Evolutionary conservation across 1,139 yeast species (phyloP).

Genomic region (Ogataea hybrid): DNA sequence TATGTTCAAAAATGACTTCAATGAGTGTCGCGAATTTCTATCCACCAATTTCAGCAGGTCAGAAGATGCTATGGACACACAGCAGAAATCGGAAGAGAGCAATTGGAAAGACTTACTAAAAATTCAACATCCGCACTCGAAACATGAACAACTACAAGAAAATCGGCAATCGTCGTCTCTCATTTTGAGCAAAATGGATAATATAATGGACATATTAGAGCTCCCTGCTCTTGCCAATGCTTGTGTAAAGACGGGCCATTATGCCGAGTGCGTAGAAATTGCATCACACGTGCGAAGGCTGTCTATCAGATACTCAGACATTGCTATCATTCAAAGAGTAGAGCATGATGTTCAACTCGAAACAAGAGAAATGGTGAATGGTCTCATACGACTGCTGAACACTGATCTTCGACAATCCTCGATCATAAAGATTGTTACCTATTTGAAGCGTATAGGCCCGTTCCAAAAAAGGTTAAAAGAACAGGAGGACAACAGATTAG

Average conservation of each 20-base stretch:
- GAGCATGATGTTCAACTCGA: slow-evolving; percentile 55
- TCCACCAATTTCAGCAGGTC: slow-evolving; percentile 29
- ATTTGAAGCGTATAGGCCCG: slow-evolving; percentile 64
- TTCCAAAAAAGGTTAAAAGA: slow-evolving; percentile 29
- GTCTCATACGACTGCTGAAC: slow-evolving; percentile 63
- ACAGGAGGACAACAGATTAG: slow-evolving; percentile 8
- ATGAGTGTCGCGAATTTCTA: slow-evolving; percentile 34
- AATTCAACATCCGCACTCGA: slow-evolving; percentile 14
- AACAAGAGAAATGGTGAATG: slow-evolving; percentile 61
- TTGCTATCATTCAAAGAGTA: slow-evolving; percentile 54
- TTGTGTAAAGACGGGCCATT: slow-evolving; percentile 85
- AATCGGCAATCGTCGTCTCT: slow-evolving; percentile 30
- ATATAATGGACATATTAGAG: slow-evolving; percentile 74
- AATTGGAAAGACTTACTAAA: slow-evolving; percentile 22
- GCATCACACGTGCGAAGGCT: slow-evolving; percentile 70
- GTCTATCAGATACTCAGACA: slow-evolving; percentile 63
- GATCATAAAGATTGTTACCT: slow-evolving; percentile 73
- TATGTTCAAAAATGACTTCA: slow-evolving; percentile 31
- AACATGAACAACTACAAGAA: slow-evolving; percentile 11
- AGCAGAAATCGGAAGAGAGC: slow-evolving; percentile 9
- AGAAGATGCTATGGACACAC: slow-evolving; percentile 12
- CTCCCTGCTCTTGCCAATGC: slow-evolving; percentile 78
- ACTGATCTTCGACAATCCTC: slow-evolving; percentile 79
- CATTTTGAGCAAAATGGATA: slow-evolving; percentile 64
- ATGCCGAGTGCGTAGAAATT: slow-evolving; percentile 83